phyloP scores from a whole-genome alignment of 257 asterid species.

The Anisodus tanguticus region DNA sequence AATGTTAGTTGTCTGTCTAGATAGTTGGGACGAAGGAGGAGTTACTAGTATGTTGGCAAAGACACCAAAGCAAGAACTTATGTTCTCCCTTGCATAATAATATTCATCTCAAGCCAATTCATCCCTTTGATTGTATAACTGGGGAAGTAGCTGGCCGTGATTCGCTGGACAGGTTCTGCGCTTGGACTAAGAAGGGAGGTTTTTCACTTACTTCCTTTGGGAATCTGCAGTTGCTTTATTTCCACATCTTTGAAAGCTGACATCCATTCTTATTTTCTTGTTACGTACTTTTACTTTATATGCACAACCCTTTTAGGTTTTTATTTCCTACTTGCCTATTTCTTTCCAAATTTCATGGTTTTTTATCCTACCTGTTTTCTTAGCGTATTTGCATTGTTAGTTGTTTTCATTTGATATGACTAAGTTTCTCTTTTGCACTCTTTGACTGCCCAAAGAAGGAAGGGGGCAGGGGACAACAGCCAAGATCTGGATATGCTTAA shows the following conservation, averaged over 20 bases:
- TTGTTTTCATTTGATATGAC: not conserved
- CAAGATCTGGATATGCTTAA: not conserved
- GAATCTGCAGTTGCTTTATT: not conserved
- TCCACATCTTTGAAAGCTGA: not conserved
- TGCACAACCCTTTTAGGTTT: not conserved
- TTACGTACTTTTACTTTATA: not conserved
- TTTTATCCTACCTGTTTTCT: not conserved
- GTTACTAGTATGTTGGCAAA: not conserved
- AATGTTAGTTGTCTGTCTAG: not conserved
- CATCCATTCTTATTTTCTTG: not conserved
- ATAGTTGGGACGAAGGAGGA: not conserved
- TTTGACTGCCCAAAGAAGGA: not conserved
- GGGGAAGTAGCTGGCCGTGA: slow-evolving; percentile 17
- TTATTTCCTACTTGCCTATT: not conserved
- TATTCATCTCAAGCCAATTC: not conserved
- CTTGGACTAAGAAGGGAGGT: not conserved
- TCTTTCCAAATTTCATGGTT: not conserved
- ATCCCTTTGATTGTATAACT: not conserved
- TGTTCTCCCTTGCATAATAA: not conserved
- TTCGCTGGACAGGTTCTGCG: not conserved
- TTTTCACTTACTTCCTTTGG: not conserved
- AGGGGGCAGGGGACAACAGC: not conserved
- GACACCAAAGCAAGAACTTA: not conserved
- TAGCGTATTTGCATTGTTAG: not conserved
- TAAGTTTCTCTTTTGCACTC: not conserved